phyloP scores from a whole-genome alignment of 2,329 filamentous ascomycete species.

The Fusarium concolor region DNA sequence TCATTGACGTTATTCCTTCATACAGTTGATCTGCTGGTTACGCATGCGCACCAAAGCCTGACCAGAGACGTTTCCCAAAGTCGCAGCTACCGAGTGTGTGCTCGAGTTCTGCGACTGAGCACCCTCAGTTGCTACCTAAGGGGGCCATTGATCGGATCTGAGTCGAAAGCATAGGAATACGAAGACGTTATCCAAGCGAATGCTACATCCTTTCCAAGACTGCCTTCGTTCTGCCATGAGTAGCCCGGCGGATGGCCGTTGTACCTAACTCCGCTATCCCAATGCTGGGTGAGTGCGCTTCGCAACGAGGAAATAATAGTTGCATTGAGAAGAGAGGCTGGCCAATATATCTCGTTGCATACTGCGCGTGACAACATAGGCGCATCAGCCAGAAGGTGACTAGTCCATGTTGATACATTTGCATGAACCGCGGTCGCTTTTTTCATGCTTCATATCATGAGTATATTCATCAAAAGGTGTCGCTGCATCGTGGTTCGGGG shows the following conservation, averaged over 20 bases:
- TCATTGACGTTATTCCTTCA: conserved; percentile 45
- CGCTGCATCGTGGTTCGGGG: no score
- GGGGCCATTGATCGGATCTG: neutral
- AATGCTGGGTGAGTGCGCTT: no score
- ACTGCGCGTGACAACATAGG: neutral
- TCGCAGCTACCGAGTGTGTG: conserved; percentile 47
- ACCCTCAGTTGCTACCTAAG: neutral
- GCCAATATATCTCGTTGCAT: no score
- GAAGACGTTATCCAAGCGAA: neutral
- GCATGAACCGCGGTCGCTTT: neutral
- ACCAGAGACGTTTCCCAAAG: neutral
- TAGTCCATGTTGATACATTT: neutral
- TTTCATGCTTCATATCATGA: neutral
- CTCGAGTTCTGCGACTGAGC: conserved; percentile 44
- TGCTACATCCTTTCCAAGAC: neutral
- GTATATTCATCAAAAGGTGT: neutral
- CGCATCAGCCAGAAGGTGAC: neutral
- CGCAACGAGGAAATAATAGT: neutral
- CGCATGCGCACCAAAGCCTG: neutral
- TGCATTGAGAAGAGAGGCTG: neutral
- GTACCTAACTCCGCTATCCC: no score
- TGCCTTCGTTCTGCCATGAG: no score
- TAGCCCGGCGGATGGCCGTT: no score
- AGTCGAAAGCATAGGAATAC: neutral
- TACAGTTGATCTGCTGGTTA: conserved; percentile 46